Evolutionary conservation across 495 filamentous ascomycete species (phyloP).

Genomic region (Glarea lozoyensis): DNA sequence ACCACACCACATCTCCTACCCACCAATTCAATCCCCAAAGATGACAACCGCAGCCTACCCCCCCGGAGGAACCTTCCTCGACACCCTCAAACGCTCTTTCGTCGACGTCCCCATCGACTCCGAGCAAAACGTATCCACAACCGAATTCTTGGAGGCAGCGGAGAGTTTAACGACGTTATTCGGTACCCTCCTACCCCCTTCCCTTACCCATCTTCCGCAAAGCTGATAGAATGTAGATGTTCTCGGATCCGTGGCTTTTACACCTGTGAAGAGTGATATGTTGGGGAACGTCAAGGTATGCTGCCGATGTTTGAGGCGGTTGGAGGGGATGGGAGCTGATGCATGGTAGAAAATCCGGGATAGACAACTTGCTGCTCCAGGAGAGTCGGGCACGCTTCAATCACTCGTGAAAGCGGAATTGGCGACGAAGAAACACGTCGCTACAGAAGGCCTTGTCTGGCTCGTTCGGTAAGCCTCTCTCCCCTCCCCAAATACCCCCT

Average conservation of each 20-base stretch:
- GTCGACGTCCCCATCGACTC: constrained; percentile 66
- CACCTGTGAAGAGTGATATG: constrained; percentile 83
- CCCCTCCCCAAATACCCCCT: constrained; percentile 8
- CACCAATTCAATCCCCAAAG: constrained; percentile 12
- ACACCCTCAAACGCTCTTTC: constrained; percentile 76
- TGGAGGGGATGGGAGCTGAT: no score
- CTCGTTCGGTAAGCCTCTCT: constrained; percentile 61
- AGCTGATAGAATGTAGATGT: constrained; percentile 44
- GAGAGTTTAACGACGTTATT: constrained; percentile 81
- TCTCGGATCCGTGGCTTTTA: constrained; percentile 75
- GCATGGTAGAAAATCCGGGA: constrained; percentile 75
- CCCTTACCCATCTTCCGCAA: not conserved
- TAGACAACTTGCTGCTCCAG: constrained; percentile 66
- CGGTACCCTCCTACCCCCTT: constrained; percentile 38
- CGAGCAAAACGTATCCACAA: constrained; percentile 65
- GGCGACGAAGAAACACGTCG: constrained; percentile 74
- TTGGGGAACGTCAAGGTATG: constrained; percentile 82
- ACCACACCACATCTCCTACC: no score
- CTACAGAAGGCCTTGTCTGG: constrained; percentile 87
- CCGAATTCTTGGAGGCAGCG: constrained; percentile 84
- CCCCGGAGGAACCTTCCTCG: constrained; percentile 69
- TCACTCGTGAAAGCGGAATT: constrained; percentile 77
- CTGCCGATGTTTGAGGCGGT: no score
- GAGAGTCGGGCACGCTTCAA: constrained; percentile 71
- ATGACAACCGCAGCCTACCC: constrained; percentile 28